phyloP scores from a whole-genome alignment of 1,284 basidiomycete genomes.

The Tranzscheliella williamsii region DNA sequence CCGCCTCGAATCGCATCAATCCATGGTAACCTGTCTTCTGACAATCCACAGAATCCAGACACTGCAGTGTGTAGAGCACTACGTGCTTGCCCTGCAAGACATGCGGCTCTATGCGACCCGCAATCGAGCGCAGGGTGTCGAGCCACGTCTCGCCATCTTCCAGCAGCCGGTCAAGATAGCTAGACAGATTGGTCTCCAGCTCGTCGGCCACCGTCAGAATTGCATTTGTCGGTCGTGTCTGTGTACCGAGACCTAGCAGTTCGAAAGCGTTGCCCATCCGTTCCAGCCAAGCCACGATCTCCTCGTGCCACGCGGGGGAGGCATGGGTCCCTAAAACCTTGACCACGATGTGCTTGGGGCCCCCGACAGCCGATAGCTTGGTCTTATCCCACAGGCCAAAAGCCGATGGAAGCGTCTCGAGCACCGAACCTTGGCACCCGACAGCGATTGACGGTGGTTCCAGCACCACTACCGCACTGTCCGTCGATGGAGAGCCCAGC shows the following conservation, averaged over 20 bases:
- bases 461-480: slow-evolving; percentile 13
- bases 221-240: slow-evolving; percentile 9
- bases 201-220: slow-evolving; percentile 28
- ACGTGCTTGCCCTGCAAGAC: slow-evolving; percentile 37
- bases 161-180: slow-evolving; percentile 24
- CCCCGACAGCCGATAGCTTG: slow-evolving; percentile 41
- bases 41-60: slow-evolving; percentile 6
- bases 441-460: slow-evolving; percentile 39
- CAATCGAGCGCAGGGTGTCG: slow-evolving; percentile 32
- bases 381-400: slow-evolving; percentile 55
- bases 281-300: slow-evolving; percentile 40
- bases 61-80: slow-evolving; percentile 39
- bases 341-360: slow-evolving; percentile 39
- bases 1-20: slow-evolving; percentile 25
- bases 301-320: slow-evolving; percentile 28
- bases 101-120: slow-evolving; percentile 17
- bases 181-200: slow-evolving; percentile 16
- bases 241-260: slow-evolving; percentile 39
- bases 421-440: slow-evolving; percentile 46
- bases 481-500: too few relatives aligned
- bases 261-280: slow-evolving; percentile 28
- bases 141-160: slow-evolving; percentile 31
- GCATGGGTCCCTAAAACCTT: slow-evolving; percentile 36
- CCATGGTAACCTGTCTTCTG: slow-evolving; percentile 11
- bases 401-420: slow-evolving; percentile 35